Percentiles rank a stretch among this genome's conserved stretches.
Conservation (phyloP, 345 rosid genomes). For the Acer saccharum region DNA sequence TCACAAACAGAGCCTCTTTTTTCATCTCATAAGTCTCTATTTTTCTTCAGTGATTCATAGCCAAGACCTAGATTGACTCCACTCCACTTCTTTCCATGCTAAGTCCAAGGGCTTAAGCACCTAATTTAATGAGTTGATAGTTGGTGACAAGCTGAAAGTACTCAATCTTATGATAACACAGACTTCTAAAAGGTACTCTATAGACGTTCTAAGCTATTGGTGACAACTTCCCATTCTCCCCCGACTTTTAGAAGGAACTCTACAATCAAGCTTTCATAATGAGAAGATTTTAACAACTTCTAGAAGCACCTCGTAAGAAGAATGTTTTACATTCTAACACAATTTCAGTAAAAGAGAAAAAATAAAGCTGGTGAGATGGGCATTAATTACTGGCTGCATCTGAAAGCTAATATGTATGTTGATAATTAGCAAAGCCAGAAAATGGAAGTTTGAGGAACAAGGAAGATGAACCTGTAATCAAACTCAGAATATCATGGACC, state of each 20-base stretch:
- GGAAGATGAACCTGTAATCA: slow-evolving; percentile 47
- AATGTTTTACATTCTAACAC: neutral
- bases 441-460: slow-evolving; percentile 6
- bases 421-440: slow-evolving; percentile 18
- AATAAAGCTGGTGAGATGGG: neutral
- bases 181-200: neutral
- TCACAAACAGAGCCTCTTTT: neutral
- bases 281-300: neutral
- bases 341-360: neutral
- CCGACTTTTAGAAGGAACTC: neutral
- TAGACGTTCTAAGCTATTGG: neutral
- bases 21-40: neutral
- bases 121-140: neutral
- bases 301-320: neutral
- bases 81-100: neutral
- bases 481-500: slow-evolving; percentile 37
- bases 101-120: neutral
- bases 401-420: neutral
- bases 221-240: neutral
- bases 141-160: no score
- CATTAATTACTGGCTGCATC: neutral
- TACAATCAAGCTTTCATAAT: neutral
- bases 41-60: neutral
- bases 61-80: neutral
- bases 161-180: neutral